These are phyloP conservation scores for Helotiales sp. DNA, from an alignment of 2,329 filamentous ascomycete genomes.

Conservation along the genomic window DNA sequence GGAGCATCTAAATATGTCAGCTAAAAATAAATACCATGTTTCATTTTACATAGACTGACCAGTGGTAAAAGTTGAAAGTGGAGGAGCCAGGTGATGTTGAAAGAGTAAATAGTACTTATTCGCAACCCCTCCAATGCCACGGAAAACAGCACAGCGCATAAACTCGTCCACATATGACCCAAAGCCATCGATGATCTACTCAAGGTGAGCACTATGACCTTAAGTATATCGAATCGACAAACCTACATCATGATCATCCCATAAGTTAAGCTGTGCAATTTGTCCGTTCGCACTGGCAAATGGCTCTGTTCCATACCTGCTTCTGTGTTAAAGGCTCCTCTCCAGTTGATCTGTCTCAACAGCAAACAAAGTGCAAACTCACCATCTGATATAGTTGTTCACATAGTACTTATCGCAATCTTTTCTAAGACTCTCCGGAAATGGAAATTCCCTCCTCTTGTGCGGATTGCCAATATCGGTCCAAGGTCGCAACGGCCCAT, in stretches of 20 bases:
- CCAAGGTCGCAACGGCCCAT: constrained; percentile 81
- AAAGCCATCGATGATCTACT: constrained; percentile 79
- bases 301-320: constrained; percentile 75
- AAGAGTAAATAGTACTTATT: constrained; percentile 99
- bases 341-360: background rate
- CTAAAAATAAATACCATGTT: too few species aligned
- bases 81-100: constrained; percentile 89
- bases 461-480: constrained; percentile 79
- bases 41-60: constrained; percentile 48
- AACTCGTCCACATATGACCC: constrained; percentile 93
- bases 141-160: constrained; percentile 90
- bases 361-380: constrained; percentile 28
- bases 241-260: constrained; percentile 88
- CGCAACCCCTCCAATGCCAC: constrained; percentile 85
- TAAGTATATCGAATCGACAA: constrained; percentile 15
- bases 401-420: constrained; percentile 91
- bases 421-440: constrained; percentile 75
- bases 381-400: constrained; percentile 80
- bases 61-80: constrained; percentile 81
- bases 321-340: constrained; percentile 21
- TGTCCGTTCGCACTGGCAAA: constrained; percentile 86
- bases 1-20: constrained; percentile 39
- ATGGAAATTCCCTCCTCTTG: constrained; percentile 76
- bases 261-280: constrained; percentile 95
- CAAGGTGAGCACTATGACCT: constrained; percentile 61